Conservation (phyloP, 176 grass and related monocot species). For the Alloteropsis semialata region DNA sequence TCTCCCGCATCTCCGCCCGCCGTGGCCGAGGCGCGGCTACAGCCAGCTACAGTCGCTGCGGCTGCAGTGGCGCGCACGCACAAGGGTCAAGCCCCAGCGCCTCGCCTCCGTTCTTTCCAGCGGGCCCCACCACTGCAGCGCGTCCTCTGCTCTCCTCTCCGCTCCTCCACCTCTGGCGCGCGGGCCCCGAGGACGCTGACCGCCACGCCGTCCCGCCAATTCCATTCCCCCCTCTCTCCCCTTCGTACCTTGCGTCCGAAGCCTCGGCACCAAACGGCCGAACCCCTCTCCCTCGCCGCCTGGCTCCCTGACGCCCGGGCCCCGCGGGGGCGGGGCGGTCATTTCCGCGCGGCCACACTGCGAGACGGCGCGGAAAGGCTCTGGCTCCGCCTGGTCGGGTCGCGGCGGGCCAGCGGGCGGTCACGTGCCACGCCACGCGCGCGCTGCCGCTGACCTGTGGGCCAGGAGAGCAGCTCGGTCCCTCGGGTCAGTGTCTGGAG, state of each 20-base stretch:
- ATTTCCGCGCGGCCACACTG: constrained; percentile 18
- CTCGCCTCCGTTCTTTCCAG: background rate
- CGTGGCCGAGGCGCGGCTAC: no score
- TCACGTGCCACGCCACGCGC: fast-evolving
- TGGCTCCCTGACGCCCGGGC: fast-evolving
- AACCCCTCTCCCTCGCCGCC: background rate
- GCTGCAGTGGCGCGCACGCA: background rate
- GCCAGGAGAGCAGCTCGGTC: fast-evolving
- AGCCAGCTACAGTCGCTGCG: background rate
- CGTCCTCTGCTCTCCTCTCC: no score
- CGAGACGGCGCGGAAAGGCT: background rate
- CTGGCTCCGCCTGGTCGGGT: constrained; percentile 9
- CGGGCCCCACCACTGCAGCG: background rate
- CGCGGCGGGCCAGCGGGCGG: background rate
- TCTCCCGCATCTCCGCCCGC: no score
- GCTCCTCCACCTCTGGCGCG: background rate
- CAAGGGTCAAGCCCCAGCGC: background rate
- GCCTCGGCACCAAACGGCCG: constrained; percentile 11
- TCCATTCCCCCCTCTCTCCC: background rate
- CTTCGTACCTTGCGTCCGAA: constrained; percentile 32
- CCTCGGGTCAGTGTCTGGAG: fast-evolving
- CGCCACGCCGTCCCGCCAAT: constrained; percentile 7
- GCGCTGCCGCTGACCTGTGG: fast-evolving
- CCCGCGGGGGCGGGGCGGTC: background rate
- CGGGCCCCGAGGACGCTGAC: background rate